Percentiles rank a stretch among this genome's conserved stretches.
phyloP scores from a whole-genome alignment of 495 filamentous ascomycete genomes.

The Sabuloglossum arenarium region DNA sequence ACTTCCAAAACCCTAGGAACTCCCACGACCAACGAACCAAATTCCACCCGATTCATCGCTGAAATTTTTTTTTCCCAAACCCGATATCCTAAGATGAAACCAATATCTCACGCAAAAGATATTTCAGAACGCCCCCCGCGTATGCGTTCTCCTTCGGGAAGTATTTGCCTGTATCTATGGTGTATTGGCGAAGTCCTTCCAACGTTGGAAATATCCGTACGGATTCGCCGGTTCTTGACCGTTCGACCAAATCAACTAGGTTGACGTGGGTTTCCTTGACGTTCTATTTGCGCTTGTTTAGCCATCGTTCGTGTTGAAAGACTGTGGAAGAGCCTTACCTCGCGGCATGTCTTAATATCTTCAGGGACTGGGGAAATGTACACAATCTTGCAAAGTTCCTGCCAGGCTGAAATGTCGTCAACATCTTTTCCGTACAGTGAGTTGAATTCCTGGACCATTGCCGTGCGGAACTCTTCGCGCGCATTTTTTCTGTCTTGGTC shows the following conservation, averaged over 20 bases:
- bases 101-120: conserved; percentile 2
- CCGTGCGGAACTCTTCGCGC: neutral
- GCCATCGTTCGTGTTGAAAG: neutral
- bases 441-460: neutral
- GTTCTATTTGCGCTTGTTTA: neutral
- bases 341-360: neutral
- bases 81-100: neutral
- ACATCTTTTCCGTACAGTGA: neutral
- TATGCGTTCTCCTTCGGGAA: conserved; percentile 3
- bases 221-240: neutral
- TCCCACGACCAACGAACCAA: no score
- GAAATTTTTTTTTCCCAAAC: no score
- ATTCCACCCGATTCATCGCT: no score
- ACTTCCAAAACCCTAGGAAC: no score
- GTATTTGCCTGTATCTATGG: neutral
- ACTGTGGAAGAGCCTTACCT: neutral
- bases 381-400: neutral
- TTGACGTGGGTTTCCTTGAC: conserved; percentile 1
- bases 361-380: conserved; percentile 1
- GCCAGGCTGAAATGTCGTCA: neutral
- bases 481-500: neutral
- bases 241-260: conserved; percentile 1
- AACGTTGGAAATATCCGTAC: neutral
- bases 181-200: neutral
- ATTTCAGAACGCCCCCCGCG: neutral